A percentile compares a stretch with the other conserved stretches of the same genome.
phyloP scores from a whole-genome alignment of 2,329 filamentous ascomycete genomes.

The Ophiostoma australiae region DNA sequence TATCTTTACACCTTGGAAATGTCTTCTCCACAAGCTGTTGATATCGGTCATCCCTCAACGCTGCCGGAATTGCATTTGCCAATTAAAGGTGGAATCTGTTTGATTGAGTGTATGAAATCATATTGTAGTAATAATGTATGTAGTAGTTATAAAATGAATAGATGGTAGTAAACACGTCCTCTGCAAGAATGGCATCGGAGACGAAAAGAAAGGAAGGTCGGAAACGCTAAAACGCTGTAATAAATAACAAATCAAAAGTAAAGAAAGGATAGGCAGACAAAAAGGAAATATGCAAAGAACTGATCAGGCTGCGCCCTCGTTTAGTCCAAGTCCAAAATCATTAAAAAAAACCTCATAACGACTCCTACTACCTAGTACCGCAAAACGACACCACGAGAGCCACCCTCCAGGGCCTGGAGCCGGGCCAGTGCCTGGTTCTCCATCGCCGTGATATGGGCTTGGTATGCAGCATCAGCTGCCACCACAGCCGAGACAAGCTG shows the following conservation, averaged over 20 bases:
- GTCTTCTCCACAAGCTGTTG: neutral
- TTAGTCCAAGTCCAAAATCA: neutral
- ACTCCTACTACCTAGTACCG: neutral
- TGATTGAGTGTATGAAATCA: neutral
- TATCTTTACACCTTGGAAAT: neutral
- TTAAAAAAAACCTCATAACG: neutral
- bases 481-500: neutral
- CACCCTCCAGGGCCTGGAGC: constrained; percentile 28
- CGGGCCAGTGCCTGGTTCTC: constrained; percentile 28
- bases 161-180: neutral
- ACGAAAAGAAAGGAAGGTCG: neutral
- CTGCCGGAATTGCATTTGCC: neutral
- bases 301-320: neutral
- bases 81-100: neutral
- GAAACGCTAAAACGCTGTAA: constrained; percentile 14
- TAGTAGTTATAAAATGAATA: constrained; percentile 1
- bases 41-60: neutral
- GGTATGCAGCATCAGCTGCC: constrained; percentile 28
- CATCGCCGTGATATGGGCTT: constrained; percentile 31
- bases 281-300: neutral
- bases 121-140: neutral
- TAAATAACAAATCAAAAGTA: neutral
- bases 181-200: neutral
- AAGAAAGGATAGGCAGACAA: neutral
- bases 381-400: constrained; percentile 12